Evolutionary conservation across 495 filamentous ascomycete species (phyloP).

Genomic region (Aspergillus incahuasiensis): DNA sequence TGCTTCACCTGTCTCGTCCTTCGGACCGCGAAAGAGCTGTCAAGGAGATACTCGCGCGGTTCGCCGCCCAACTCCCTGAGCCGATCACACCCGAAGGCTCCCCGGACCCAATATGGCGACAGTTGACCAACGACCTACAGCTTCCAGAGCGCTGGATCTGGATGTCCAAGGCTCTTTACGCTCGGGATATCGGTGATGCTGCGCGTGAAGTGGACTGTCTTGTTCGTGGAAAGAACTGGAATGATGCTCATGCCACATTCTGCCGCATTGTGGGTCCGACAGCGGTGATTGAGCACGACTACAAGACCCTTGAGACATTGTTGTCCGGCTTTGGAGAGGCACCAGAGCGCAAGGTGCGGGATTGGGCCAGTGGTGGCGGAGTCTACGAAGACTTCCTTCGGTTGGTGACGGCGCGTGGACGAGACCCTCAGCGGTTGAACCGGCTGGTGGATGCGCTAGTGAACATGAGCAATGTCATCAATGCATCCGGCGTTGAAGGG

Average conservation of each 20-base stretch:
- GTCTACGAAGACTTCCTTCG: constrained; percentile 80
- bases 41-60: constrained; percentile 62
- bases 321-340: constrained; percentile 62
- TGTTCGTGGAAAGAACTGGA: constrained; percentile 67
- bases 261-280: constrained; percentile 70
- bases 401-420: constrained; percentile 40
- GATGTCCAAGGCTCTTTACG: constrained; percentile 80
- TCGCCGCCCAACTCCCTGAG: constrained; percentile 38
- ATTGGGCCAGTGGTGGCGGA: constrained; percentile 73
- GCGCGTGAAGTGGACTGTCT: constrained; percentile 67
- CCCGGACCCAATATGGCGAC: constrained; percentile 43
- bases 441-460: constrained; percentile 61
- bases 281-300: constrained; percentile 74
- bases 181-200: constrained; percentile 62
- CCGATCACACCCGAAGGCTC: constrained; percentile 55
- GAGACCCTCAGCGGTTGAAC: constrained; percentile 43
- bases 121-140: constrained; percentile 55
- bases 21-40: constrained; percentile 61
- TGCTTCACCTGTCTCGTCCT: constrained; percentile 67
- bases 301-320: constrained; percentile 55
- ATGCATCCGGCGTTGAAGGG: constrained; percentile 52
- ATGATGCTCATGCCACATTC: constrained; percentile 80
- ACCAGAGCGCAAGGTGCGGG: constrained; percentile 41
- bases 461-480: constrained; percentile 53
- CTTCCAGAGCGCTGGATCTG: constrained; percentile 76